Evolutionary conservation across 2,329 filamentous ascomycete species (phyloP), one percentile per base, ranked within the genome.

Genomic region (Capronia epimyces): DNA sequence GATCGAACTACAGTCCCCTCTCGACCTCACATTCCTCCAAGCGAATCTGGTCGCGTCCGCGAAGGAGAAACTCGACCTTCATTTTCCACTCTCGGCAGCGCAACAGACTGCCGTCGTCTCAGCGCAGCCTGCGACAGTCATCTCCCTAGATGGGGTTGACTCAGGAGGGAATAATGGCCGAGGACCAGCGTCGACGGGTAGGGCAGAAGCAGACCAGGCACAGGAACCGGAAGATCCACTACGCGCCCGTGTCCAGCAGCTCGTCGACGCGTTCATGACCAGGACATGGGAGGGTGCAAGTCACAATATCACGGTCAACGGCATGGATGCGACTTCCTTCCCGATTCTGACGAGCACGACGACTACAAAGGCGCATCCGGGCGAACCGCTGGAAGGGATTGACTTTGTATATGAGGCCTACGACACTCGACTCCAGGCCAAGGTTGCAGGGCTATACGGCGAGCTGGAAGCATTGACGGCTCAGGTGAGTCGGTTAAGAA

Each of bases 1-100:
- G 61, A 69, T 76, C 61, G 73, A 75, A 53, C 69, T 76, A n/a
- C 73, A 76, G 62, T 71, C 73, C 39, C 65, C 72, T 48, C 67
- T 68, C 52, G 73, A 76, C 64, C 69, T 75, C 44, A 70, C 68
- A 46, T 75, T 74, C 52, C 71, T 76, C 42, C 71, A 73, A 55
- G 62, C 65, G 54, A 75, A 75, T 62, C 68, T 72, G 21, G 59
- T 69, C 49, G 64, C 66, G 3, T 64, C 70, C 51, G 72, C 73
- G 18, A 71, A 68, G 50, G 66, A 70, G 58, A 76, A 75, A 62
- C 65, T 76, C 49, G 73, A 76, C 57, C 65, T 74, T 20, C 68
- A 74, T 53, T 68, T 75, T 12, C 73, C 73, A 47, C 72, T 67
- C 20, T 71, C 70, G 13, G 71, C 71, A 20, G 51, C 57, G 64